Percentiles rank a stretch among this genome's conserved stretches.
Conservation (phyloP, 225 moss, liverwort and hornwort species). For the Sphagnum contortum region DNA sequence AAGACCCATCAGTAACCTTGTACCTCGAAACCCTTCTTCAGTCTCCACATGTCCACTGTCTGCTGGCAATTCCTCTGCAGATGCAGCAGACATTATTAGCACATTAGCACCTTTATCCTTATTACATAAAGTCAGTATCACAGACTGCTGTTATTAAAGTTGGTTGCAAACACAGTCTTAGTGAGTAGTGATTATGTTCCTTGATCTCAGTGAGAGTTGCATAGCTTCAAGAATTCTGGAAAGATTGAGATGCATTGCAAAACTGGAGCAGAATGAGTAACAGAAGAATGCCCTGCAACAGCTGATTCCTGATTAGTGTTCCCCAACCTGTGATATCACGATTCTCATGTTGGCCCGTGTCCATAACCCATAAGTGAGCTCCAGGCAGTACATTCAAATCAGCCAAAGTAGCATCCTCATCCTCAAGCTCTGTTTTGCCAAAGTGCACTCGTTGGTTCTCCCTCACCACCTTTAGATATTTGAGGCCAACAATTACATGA, state of each 20-base stretch:
- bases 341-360: conserved; percentile 92
- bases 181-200: too few relatives aligned
- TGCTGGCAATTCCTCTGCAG: conserved; percentile 74
- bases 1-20: conserved; percentile 82
- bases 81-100: conserved; percentile 2
- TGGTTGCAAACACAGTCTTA: too few relatives aligned
- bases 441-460: conserved; percentile 93
- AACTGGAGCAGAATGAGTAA: too few relatives aligned
- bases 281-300: too few relatives aligned
- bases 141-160: too few relatives aligned
- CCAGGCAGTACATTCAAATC: conserved; percentile 87
- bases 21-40: conserved; percentile 96
- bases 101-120: neutral
- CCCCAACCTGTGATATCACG: conserved; percentile 84
- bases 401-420: conserved; percentile 76
- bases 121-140: too few relatives aligned
- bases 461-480: conserved; percentile 59
- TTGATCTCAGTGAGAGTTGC: too few relatives aligned
- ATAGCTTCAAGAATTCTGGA: too few relatives aligned
- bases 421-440: conserved; percentile 76
- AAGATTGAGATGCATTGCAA: too few relatives aligned
- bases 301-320: too few relatives aligned
- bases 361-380: conserved; percentile 96
- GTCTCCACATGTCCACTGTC: conserved; percentile 64
- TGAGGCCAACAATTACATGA: too few relatives aligned